Evolutionary conservation across 129 eudicot species (phyloP).

Genomic region (Cynara cardunculus): DNA sequence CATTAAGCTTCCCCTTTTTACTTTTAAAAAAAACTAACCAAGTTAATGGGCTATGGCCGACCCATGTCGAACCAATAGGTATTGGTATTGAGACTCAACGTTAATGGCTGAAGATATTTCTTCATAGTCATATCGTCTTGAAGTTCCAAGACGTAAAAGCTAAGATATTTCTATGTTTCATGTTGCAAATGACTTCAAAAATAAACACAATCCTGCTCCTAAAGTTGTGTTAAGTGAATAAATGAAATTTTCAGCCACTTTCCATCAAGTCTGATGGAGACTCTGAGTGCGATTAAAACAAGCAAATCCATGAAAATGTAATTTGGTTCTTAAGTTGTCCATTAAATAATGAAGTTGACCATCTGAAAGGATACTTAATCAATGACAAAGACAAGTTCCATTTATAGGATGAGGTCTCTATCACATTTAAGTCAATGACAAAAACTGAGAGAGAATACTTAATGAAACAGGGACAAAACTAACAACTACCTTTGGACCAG

Average conservation of each 20-base stretch:
- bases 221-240: neutral
- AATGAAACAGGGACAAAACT: neutral
- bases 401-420: neutral
- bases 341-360: neutral
- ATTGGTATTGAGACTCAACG: neutral
- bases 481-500: neutral
- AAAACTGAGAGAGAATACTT: neutral
- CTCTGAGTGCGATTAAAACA: neutral
- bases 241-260: neutral
- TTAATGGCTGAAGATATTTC: too few species aligned
- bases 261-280: neutral
- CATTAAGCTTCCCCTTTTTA: too few species aligned
- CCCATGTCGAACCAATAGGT: neutral
- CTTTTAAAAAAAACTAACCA: too few species aligned
- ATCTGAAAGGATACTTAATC: neutral
- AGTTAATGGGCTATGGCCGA: too few species aligned
- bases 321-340: neutral
- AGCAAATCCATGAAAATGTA: neutral
- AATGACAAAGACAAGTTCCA: neutral
- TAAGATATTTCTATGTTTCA: neutral
- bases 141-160: neutral
- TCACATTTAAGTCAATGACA: neutral
- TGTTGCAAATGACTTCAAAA: too few species aligned
- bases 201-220: neutral
- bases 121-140: too few species aligned